phyloP scores from a whole-genome alignment of 176 grass and related monocot species.

The Zoysia pacifica region DNA sequence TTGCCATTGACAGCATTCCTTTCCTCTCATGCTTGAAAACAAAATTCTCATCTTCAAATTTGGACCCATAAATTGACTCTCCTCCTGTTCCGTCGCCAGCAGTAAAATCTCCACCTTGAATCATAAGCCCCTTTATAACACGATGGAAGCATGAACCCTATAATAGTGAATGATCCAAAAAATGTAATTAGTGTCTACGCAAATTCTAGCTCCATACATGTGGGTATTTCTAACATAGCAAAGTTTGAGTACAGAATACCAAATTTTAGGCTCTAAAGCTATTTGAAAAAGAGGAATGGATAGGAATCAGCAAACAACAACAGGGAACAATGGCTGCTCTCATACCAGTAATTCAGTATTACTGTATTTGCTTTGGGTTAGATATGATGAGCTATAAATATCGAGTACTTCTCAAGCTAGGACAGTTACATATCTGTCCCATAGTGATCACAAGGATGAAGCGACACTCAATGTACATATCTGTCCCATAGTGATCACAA shows the following conservation, averaged over 20 bases:
- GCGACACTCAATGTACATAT: neutral
- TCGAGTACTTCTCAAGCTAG: slow-evolving; percentile 1
- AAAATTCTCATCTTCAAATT: slow-evolving; percentile 97
- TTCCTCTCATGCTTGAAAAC: slow-evolving; percentile 94
- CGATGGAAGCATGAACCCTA: slow-evolving; percentile 91
- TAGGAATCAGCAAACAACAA: neutral
- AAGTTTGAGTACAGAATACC: neutral
- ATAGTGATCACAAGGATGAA: slow-evolving; percentile 1
- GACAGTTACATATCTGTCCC: neutral
- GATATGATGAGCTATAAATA: neutral
- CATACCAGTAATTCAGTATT: neutral
- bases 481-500: neutral
- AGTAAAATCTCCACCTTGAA: slow-evolving; percentile 98
- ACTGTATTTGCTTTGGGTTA: neutral
- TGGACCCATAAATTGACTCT: slow-evolving; percentile 89
- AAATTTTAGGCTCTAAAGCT: neutral
- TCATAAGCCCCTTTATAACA: slow-evolving; percentile 89
- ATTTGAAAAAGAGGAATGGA: neutral
- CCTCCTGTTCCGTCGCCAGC: slow-evolving; percentile 90
- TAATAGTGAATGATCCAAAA: slow-evolving; percentile 30
- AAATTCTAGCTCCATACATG: slow-evolving; percentile 4
- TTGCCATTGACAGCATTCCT: slow-evolving; percentile 98
- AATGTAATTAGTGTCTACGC: slow-evolving; percentile 3
- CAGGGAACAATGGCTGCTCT: neutral
- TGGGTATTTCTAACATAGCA: neutral